Evolutionary conservation across 305 asterid species (phyloP).

Genomic region (Fraxinus baroniana): DNA sequence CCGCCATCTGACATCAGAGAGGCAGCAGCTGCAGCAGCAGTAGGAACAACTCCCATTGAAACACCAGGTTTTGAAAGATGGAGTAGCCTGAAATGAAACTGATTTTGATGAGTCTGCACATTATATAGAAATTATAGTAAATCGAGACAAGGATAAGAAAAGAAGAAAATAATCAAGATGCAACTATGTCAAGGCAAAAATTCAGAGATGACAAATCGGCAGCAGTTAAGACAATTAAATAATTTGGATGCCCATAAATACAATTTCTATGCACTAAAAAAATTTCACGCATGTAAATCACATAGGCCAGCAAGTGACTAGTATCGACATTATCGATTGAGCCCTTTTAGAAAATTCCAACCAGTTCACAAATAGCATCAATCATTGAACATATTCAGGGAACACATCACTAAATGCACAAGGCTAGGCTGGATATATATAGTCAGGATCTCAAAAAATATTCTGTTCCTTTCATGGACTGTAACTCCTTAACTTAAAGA

Average conservation of each 20-base stretch:
- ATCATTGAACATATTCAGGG: neutral
- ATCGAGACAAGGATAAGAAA: neutral
- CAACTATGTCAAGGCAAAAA: conserved; percentile 3
- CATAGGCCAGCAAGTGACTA: neutral
- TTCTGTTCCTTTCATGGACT: neutral
- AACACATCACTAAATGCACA: neutral
- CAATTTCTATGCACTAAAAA: neutral
- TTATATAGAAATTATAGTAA: neutral
- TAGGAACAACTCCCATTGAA: conserved; percentile 80
- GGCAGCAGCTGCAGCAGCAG: conserved; percentile 96
- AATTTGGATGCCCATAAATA: neutral
- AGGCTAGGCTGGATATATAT: neutral
- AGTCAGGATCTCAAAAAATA: neutral
- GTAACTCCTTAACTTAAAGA: neutral
- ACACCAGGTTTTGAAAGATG: conserved; percentile 87
- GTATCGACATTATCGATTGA: neutral
- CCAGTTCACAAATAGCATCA: neutral
- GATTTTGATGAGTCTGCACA: neutral
- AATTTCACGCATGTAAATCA: neutral
- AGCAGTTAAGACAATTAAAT: too few relatives aligned
- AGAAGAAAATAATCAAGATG: neutral
- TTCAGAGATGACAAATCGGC: neutral
- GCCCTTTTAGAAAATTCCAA: neutral
- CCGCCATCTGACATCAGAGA: conserved; percentile 97
- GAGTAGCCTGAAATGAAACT: conserved; percentile 61